Evolutionary conservation across 192 early-diverging fungal species (phyloP).

Genomic region (Funneliformis mosseae): DNA sequence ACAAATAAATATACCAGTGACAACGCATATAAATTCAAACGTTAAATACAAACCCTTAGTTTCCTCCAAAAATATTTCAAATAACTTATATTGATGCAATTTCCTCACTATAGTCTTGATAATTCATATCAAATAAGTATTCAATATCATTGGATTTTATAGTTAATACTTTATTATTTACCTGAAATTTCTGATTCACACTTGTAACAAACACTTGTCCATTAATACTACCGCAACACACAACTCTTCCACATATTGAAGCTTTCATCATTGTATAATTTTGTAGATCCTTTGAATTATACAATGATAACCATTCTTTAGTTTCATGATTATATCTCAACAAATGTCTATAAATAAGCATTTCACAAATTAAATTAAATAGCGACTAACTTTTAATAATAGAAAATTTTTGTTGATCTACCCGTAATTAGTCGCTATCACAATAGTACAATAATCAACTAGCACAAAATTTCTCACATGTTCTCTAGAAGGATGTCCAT

Average conservation of each 20-base stretch:
- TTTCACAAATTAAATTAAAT: background rate
- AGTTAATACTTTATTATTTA: background rate
- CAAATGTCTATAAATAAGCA: conserved; percentile 45
- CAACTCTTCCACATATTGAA: conserved; percentile 54
- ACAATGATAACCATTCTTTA: conserved; percentile 41
- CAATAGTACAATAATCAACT: conserved; percentile 28
- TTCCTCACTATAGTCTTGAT: conserved; percentile 43
- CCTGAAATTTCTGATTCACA: conserved; percentile 45
- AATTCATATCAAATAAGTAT: background rate
- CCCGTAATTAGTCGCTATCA: conserved; percentile 52
- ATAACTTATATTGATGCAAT: conserved; percentile 50
- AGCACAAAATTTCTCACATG: conserved; percentile 54
- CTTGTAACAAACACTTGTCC: conserved; percentile 60
- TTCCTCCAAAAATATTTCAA: conserved; percentile 42
- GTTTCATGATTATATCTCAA: conserved; percentile 39
- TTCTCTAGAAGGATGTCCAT: conserved; percentile 35
- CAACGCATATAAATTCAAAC: background rate
- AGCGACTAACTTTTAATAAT: background rate
- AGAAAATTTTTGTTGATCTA: background rate
- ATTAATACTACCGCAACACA: conserved; percentile 55
- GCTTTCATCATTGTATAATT: conserved; percentile 58
- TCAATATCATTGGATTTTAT: background rate
- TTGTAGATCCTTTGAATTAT: conserved; percentile 43
- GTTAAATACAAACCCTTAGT: conserved; percentile 23
- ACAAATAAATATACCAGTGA: background rate